Evolutionary conservation across 202 grass and related monocot species (phyloP).

Genomic region (Eragrostis tef): DNA sequence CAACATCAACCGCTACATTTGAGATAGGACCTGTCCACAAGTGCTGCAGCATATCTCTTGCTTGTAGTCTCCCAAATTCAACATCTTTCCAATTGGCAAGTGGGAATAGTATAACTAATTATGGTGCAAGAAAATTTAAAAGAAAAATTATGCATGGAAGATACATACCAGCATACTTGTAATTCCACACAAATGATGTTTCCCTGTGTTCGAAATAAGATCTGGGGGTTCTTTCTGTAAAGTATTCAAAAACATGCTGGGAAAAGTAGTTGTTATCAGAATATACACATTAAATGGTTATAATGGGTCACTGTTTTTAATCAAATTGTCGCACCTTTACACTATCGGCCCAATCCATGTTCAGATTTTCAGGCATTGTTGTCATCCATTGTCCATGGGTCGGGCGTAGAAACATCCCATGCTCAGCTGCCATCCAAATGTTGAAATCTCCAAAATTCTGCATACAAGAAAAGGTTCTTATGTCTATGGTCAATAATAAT

Average conservation of each 20-base stretch:
- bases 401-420: slow-evolving; percentile 96
- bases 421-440: slow-evolving; percentile 96
- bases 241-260: slow-evolving; percentile 98
- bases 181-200: slow-evolving; percentile 97
- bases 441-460: slow-evolving; percentile 99
- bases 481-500: slow-evolving; percentile 16
- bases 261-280: slow-evolving; percentile 43
- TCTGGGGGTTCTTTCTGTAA: slow-evolving; percentile 94
- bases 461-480: background rate
- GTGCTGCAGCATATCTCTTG: slow-evolving; percentile 98
- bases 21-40: slow-evolving; percentile 96
- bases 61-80: slow-evolving; percentile 97
- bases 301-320: background rate
- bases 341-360: slow-evolving; percentile 99
- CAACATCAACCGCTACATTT: slow-evolving; percentile 96
- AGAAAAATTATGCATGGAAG: slow-evolving; percentile 27
- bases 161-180: slow-evolving; percentile 86
- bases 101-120: slow-evolving; percentile 17
- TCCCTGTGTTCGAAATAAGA: slow-evolving; percentile 98
- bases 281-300: slow-evolving; percentile 36
- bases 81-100: slow-evolving; percentile 63
- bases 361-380: slow-evolving; percentile 98
- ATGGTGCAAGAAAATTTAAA: background rate
- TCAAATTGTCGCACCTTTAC: slow-evolving; percentile 66
- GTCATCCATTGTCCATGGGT: slow-evolving; percentile 96